Base-by-base conservation (phyloP, 2,329 filamentous ascomycete genomes). In the Alternaria dauci region DNA sequence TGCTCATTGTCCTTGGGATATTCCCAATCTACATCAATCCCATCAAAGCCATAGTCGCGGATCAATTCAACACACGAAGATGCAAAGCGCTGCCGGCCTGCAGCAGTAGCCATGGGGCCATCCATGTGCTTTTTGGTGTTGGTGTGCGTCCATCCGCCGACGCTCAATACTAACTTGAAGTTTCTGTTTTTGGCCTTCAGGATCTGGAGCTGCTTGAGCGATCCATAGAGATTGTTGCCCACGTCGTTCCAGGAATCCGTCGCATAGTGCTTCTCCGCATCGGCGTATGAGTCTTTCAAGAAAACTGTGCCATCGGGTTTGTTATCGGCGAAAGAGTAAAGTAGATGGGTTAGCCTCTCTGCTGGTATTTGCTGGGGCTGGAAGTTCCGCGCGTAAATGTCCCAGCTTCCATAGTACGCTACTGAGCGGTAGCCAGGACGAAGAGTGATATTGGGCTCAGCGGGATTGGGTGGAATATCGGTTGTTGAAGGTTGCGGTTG, bases 311-410 rank as follows among this genome's bases (percentile, higher is more conserved):
- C 94, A 32, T 86, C 88, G 3, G 94, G 91, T 3, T 87, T 86
- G 59, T 97, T 87, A 76, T 97, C 96, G 73, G 92, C 94, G 80
- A 98, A 98, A 16, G 94, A 86, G 71, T 97, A 97, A 16, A 97
- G 87, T 5, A 98, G 81, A 74, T 98, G 94, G 0, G 94, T 98
- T 42, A 97, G 86, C 57, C 92, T 90, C 55, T 93, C 87, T 4
- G 85, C 88, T 0, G 92, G 91, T 6, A 98, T 85, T 74, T 96
- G 88, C 74, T 96, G 91, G 0, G 94, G 93, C n/a, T 89, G 86
- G 76, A 95, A 91, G 71, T 94, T 90, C 56, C 94, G 88, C 39
- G 84, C 92, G 78, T 97, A 97, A 69, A 96, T 94, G 65, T 91
- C 92, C 86, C 89, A 92, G 78, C 92, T 91, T 61, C 91, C 88